Conservation (phyloP, 176 grass and related monocot genomes). For the Triticum monococcum region DNA sequence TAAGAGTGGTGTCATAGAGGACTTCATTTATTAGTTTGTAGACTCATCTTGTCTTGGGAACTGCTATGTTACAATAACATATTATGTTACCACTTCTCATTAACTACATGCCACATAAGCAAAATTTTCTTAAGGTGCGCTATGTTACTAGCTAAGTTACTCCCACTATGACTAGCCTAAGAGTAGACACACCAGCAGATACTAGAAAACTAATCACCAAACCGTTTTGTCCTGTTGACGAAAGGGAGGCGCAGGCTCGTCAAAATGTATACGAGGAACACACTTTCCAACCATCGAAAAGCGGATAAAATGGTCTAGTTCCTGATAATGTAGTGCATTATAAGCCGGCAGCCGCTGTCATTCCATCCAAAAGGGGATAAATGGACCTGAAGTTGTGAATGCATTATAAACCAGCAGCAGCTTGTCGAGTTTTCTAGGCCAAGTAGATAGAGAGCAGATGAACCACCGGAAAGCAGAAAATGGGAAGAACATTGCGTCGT, state of each 20-base stretch:
- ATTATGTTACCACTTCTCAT: too few relatives aligned
- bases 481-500: neutral
- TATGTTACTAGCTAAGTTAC: too few relatives aligned
- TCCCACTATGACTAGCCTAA: too few relatives aligned
- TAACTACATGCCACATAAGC: too few relatives aligned
- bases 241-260: too few relatives aligned
- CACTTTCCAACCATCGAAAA: neutral
- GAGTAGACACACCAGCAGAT: neutral
- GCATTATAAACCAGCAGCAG: neutral
- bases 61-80: too few relatives aligned
- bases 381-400: neutral
- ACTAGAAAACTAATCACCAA: neutral
- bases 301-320: neutral
- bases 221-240: conserved; percentile 1
- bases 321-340: neutral
- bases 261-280: neutral
- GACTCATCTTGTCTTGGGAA: too few relatives aligned
- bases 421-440: conserved; percentile 19
- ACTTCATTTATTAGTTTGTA: too few relatives aligned
- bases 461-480: conserved; percentile 16
- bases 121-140: too few relatives aligned
- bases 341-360: neutral
- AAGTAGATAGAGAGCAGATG: conserved; percentile 29
- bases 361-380: neutral
- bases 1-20: too few relatives aligned